Evolutionary conservation across 257 asterid species (phyloP), one percentile per base, ranked within the genome.

Genomic region (Henckelia pumila): DNA sequence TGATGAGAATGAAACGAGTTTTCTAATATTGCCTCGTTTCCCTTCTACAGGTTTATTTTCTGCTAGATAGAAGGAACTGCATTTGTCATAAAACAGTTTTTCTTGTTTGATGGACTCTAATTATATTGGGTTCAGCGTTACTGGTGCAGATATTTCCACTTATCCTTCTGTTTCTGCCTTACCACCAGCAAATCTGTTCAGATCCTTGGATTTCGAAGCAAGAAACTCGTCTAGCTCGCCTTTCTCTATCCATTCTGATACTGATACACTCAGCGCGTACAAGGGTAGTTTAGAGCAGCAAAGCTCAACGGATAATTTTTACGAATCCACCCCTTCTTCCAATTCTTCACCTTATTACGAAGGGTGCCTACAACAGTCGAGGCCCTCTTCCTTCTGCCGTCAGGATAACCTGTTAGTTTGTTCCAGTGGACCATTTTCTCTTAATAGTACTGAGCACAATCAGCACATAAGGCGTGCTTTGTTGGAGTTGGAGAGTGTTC

Each of bases 141-240:
- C 72, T 67, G 76, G 78, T 50, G 68, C 76, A 66, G 80, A 75
- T 49, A 63, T 70, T 53, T 67, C 88, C 10, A 63, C 92, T 17
- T 73, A 81, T 64, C 78, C 85, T 13, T 32, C 79, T 11, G 67
- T 73, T 65, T 73, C 94, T 69, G 79, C 95, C 10, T 28, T 83
- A 33, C 86, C 89, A 33, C 86, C 89, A 7, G 69, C 80, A 49
- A 78, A 78, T 62, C 82, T 79, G 62, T 62, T 79, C 26, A 87
- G 67, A 13, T 76, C 89, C 28, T 59, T 82, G 80, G 88, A 84
- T 69, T 84, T 80, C 53, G 91, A 84, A 32, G 71, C 83, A 10
- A 75, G 83, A 75, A 79, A 76, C 86, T 89, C 94, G 2, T 96
- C 98, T 8, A 83, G 81, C 69, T 85, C 97, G 14, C 96, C 95